Base-by-base conservation (phyloP, 768 basidiomycete species). In the Termitomyces bulborhizus region DNA sequence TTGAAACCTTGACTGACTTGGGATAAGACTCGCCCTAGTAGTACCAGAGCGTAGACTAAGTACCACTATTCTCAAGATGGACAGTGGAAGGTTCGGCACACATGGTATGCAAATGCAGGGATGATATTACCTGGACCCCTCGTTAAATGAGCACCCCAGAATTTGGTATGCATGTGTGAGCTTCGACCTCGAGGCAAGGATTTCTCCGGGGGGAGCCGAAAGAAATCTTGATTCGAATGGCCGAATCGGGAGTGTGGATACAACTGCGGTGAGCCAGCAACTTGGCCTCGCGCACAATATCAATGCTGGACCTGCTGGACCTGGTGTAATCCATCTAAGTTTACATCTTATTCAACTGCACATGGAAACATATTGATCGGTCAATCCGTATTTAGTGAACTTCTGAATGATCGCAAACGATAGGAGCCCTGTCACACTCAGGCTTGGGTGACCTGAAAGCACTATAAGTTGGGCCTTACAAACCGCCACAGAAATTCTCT, bases 61-160 rank as follows among this genome's bases (percentile, higher is more conserved):
- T 31, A n/a, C 27, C 49, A 50, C 13, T 12, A 29, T 29, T n/a
- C 51, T 42, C 16, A 46, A 36, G 34, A 37, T 13, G 32, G 32
- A 53, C 54, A 41, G 43, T 44, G 26, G 47, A 57, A 47, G 47
- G 45, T 54, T 56, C 61, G 51, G 27, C 46, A 36, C 53, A 37
- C 59, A 57, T 60, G 55, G 46, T 48, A 21, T 34, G 45, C 45
- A 54, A 51, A 65, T 64, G 61, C 62, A 66, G 65, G 62, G 65
- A 60, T 60, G 65, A 58, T 60, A 57, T 58, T 56, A 47, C 57
- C 51, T 51, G 51, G 37, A 53, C 26, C 57, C 51, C 59, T 61
- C 49, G 46, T 57, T 61, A 56, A 57, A 60, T 59, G 61, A 68
- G 65, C 61, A 69, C 69, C 72, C 70, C 70, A 71, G 64, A 72